Base-by-base conservation (phyloP, 176 grass and related monocot species). In the Urochloa ruziziensis region DNA sequence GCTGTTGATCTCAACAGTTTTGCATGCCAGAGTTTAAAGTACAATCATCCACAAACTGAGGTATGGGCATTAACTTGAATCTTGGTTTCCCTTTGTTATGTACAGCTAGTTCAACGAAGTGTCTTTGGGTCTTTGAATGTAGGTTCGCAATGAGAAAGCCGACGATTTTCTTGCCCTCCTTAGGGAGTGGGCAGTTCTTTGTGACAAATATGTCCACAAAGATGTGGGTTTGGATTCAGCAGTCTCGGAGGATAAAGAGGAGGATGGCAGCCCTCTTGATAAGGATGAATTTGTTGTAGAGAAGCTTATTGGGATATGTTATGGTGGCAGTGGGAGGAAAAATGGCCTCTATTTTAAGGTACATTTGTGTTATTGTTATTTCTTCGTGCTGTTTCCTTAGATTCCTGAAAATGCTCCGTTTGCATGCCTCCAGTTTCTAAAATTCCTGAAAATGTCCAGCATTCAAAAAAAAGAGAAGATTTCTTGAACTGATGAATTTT, bases 141-240 rank as follows among this genome's bases (percentile, higher is more conserved):
- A 80, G 90, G 94, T 97, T 57, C 70, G 94, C 18, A 97, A 97
- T 49, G 88, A 91, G 79, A 94, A 94, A 59, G 88, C 92, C 1
- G 92, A 97, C 28, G 82, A 92, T 6, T 97, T 97, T 87, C 82
- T 94, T 23, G 74, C 67, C 23, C 88, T 92, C 33, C 59, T 97
- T 10, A 89, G 60, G 37, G 92, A 91, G 52, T 97, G 94, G 92
- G 77, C 77, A n/a, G 53, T 85, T 49, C 33, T 94, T 6, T 86
- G 88, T 19, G 57, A 86, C 19, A 82, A 87, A 44, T 92, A 85
- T 83, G 73, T 82, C 64, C 67, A 36, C 19, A 29, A 23, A 42
- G 80, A 56, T 34, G 37, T 53, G 0, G 52, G 49, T 28, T 62
- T 34, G 11, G 17, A 84, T 74, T 49, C 36, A 49, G 56, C 44